Base-by-base conservation (phyloP, 352 stramenopile species). In the Phytophthora cryptogea region DNA sequence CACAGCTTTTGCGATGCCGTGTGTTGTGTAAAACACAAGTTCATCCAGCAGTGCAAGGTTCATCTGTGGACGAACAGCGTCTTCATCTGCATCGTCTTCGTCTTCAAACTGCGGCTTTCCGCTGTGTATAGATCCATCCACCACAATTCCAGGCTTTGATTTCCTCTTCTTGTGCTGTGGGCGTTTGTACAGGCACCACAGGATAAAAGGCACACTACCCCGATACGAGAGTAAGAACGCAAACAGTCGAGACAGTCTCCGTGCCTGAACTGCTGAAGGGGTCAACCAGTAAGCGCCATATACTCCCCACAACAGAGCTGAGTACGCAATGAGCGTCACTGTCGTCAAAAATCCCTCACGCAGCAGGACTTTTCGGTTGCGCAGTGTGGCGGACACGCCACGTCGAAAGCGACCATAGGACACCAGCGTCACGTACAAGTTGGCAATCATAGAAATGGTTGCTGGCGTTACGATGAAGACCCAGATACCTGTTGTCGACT, bases 41-140 rank as follows among this genome's bases (percentile, higher is more conserved):
- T 95, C 86, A 23, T 88, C 79, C 2, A 91, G 62, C 20, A 95
- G 63, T 23, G 84, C 84, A 33, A 83, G 45, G 52, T 95, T 95
- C 75, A 92, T 85, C 47, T 95, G 86, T 35, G 83, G 78, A 1
- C 82, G 74, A 32, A 80, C 75, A 14, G 78, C 78, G 10, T 83
- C 73, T 28, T 80, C 73, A n/a, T 64, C 56, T 30, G 23, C 37
- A 9, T 70, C 62, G 5, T 60, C 43, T 1, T 79, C 75, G 8
- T 72, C 72, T 10, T 60, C 53, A 10, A 50, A 51, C 14, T 42
- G 26, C 8, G 41, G 26, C 10, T 58, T 49, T 11, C 31, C 30
- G 3, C n/a, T 43, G 20, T 13, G n/a, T n/a, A 35, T 1, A 14
- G 48, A 52, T 8, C 44, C 62, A 60, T 68, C 52, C 27, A 71